Evolutionary conservation across 768 basidiomycete species (phyloP).

Genomic region (Ramaria sp.): DNA sequence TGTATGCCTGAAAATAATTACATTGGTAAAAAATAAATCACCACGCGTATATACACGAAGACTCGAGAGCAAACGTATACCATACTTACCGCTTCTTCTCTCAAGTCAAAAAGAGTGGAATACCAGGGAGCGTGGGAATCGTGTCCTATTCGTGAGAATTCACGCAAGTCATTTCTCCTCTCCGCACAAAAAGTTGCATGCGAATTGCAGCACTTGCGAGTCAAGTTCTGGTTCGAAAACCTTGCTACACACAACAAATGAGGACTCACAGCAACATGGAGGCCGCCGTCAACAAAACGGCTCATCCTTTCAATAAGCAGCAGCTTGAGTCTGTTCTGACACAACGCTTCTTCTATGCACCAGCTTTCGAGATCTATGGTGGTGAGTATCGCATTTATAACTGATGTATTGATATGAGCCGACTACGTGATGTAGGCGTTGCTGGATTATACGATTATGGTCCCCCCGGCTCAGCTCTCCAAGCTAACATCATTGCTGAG

Average conservation of each 20-base stretch:
- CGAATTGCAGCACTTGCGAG: neutral
- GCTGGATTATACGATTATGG: slow-evolving; percentile 98
- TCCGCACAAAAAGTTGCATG: neutral
- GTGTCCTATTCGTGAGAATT: too few species aligned
- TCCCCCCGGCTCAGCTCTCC: slow-evolving; percentile 88
- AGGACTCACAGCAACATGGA: slow-evolving; percentile 7
- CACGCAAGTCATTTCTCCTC: too few species aligned
- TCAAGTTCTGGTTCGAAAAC: neutral
- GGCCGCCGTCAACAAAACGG: slow-evolving; percentile 60
- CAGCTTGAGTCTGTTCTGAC: slow-evolving; percentile 79
- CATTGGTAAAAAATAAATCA: too few species aligned
- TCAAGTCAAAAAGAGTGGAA: too few species aligned
- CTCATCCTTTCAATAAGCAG: slow-evolving; percentile 78
- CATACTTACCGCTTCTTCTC: too few species aligned
- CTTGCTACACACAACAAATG: neutral
- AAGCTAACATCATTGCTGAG: slow-evolving; percentile 92
- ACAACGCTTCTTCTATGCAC: slow-evolving; percentile 93
- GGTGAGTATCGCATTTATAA: slow-evolving; percentile 39
- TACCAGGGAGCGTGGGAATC: too few species aligned
- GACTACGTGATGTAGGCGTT: slow-evolving; percentile 48
- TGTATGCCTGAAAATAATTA: too few species aligned
- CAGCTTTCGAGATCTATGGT: slow-evolving; percentile 98
- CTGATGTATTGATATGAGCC: slow-evolving; percentile 4
- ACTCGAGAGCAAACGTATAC: too few species aligned
- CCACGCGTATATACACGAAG: too few species aligned